phyloP scores from a whole-genome alignment of 1,284 basidiomycete genomes.

The Rhizoctonia solani region DNA sequence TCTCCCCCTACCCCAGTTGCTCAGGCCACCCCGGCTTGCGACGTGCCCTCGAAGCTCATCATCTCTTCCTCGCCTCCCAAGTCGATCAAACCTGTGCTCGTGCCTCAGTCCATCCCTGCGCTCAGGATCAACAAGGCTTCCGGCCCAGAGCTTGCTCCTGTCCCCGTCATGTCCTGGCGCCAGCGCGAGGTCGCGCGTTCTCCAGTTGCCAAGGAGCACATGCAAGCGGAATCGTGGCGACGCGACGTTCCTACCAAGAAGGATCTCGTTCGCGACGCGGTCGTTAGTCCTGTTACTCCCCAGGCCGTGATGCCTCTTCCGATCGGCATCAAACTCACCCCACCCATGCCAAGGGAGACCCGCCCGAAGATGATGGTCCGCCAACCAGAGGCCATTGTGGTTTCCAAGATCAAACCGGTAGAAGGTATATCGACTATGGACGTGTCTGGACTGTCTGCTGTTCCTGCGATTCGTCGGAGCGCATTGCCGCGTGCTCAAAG shows the following conservation, averaged over 20 bases:
- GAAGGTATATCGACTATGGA: background rate
- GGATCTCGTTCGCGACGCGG: slow-evolving; percentile 1
- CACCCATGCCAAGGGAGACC: slow-evolving; percentile 6
- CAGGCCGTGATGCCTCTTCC: background rate
- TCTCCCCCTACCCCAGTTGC: background rate
- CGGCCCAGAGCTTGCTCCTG: slow-evolving; percentile 17
- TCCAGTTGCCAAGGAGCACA: background rate
- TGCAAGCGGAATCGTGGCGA: background rate
- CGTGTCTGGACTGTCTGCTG: background rate
- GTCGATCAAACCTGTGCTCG: slow-evolving; percentile 11
- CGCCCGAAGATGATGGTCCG: slow-evolving; percentile 10
- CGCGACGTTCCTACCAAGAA: background rate
- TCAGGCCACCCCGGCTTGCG: background rate
- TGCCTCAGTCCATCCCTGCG: slow-evolving; percentile 31
- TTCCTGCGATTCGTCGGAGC: background rate
- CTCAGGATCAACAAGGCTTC: slow-evolving; percentile 7
- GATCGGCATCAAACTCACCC: slow-evolving; percentile 1
- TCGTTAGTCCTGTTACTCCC: background rate
- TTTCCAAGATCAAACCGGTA: background rate
- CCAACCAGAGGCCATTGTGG: background rate
- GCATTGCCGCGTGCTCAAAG: background rate
- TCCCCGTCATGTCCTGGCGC: slow-evolving; percentile 31
- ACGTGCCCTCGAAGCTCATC: background rate
- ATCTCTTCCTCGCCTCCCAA: slow-evolving; percentile 22
- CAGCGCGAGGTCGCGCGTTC: background rate